These are phyloP conservation scores for Poa pratensis DNA, from an alignment of 176 grass and related monocot genomes.

Conservation along the genomic window DNA sequence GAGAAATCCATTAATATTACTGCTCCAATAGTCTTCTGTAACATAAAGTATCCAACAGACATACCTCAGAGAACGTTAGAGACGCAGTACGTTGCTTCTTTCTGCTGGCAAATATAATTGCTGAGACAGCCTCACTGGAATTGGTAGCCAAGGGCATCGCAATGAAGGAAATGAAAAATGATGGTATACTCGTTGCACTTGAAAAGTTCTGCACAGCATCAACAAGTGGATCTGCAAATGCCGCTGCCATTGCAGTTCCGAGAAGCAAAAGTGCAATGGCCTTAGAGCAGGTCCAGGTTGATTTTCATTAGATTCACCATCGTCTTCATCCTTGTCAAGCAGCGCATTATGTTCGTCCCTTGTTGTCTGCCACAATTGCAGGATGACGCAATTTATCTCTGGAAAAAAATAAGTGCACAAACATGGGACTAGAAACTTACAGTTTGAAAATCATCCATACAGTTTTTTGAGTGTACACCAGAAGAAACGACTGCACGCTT, in stretches of 20 bases:
- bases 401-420: background rate
- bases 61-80: slow-evolving; percentile 95
- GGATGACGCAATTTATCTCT: background rate
- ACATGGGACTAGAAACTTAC: slow-evolving; percentile 33
- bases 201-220: slow-evolving; percentile 90
- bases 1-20: background rate
- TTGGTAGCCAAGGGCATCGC: slow-evolving; percentile 92
- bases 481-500: slow-evolving; percentile 33
- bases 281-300: slow-evolving; percentile 63
- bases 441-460: slow-evolving; percentile 62
- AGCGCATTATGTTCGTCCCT: slow-evolving; percentile 64
- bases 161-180: slow-evolving; percentile 96
- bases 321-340: slow-evolving; percentile 54
- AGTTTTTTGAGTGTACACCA: slow-evolving; percentile 54
- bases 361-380: slow-evolving; percentile 65
- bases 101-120: slow-evolving; percentile 78
- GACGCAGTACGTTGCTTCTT: slow-evolving; percentile 88
- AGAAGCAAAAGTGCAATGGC: slow-evolving; percentile 73
- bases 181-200: slow-evolving; percentile 76
- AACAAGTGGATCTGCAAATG: slow-evolving; percentile 85
- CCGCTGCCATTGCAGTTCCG: slow-evolving; percentile 75
- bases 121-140: slow-evolving; percentile 91
- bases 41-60: slow-evolving; percentile 8
- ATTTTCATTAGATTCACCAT: slow-evolving; percentile 57
- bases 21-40: background rate